phyloP scores from a whole-genome alignment of 2,329 filamentous ascomycete species.

The Colletotrichum filicis region DNA sequence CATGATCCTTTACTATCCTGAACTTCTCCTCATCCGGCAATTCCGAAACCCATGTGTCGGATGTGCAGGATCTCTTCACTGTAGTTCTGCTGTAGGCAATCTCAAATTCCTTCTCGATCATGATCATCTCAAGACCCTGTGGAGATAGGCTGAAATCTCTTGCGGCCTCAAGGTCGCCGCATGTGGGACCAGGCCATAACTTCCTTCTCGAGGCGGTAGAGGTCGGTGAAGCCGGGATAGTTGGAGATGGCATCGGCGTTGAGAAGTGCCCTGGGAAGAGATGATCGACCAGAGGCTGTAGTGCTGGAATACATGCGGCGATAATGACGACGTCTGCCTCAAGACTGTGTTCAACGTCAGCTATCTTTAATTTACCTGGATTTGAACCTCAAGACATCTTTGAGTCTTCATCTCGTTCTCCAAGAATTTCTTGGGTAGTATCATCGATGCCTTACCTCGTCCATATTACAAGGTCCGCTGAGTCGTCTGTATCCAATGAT shows the following conservation, averaged over 20 bases:
- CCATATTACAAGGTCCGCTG: constrained; percentile 25
- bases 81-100: constrained; percentile 11
- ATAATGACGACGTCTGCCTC: constrained; percentile 48
- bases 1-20: constrained; percentile 14
- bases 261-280: neutral
- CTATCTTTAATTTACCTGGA: accelerated
- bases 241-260: neutral
- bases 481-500: neutral
- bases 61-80: neutral
- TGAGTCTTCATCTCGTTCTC: no score
- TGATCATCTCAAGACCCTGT: constrained; percentile 15
- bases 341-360: constrained; percentile 37
- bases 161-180: constrained; percentile 6
- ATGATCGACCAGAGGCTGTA: constrained; percentile 42
- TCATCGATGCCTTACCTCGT: neutral
- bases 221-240: neutral
- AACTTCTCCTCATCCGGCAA: constrained; percentile 10
- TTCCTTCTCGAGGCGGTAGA: neutral
- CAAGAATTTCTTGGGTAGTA: no score
- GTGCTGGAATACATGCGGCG: constrained; percentile 46
- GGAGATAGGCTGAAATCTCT: neutral
- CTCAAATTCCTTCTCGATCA: constrained; percentile 19
- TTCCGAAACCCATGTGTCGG: neutral
- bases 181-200: neutral
- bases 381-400: neutral